phyloP scores from a whole-genome alignment of 805 yeast genomes.

The Kodamaea sagamina region DNA sequence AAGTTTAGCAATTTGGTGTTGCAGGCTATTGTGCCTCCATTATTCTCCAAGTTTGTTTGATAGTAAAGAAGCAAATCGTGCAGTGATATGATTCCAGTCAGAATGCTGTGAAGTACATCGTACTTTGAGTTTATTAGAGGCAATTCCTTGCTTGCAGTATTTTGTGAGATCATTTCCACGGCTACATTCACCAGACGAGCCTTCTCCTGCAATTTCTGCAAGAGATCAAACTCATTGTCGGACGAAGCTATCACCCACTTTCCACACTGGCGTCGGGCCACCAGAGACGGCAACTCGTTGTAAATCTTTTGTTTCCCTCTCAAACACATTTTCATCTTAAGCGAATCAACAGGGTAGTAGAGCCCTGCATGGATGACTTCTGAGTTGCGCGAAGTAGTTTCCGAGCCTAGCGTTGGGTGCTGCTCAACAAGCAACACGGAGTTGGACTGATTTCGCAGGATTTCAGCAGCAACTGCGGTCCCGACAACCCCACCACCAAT shows the following conservation, averaged over 20 bases:
- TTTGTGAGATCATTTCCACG: conserved; percentile 53
- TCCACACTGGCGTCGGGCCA: conserved; percentile 67
- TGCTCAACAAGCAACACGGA: conserved; percentile 70
- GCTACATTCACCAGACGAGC: conserved; percentile 56
- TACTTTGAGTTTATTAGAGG: conserved; percentile 66
- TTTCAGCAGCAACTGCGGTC: conserved; percentile 73
- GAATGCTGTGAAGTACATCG: conserved; percentile 70
- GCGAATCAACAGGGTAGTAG: conserved; percentile 69
- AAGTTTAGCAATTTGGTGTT: conserved; percentile 57
- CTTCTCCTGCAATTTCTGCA: conserved; percentile 53
- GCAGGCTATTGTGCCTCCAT: conserved; percentile 64
- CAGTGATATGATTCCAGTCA: conserved; percentile 83
- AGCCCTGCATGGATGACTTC: conserved; percentile 93
- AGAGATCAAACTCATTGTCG: conserved; percentile 59
- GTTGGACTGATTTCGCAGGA: conserved; percentile 42
- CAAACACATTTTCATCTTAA: conserved; percentile 71
- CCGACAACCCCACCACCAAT: conserved; percentile 89
- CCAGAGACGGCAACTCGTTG: conserved; percentile 41
- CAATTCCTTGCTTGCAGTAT: conserved; percentile 50
- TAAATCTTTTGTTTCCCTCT: conserved; percentile 74
- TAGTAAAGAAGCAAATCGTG: conserved; percentile 70
- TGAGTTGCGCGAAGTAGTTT: conserved; percentile 86
- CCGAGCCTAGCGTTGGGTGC: conserved; percentile 65
- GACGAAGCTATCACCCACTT: conserved; percentile 87
- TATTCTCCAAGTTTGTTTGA: conserved; percentile 53